Percentiles rank a stretch among this genome's conserved stretches.
These are phyloP conservation scores for Psidium guajava DNA, from an alignment of 345 rosid genomes.

Conservation along the genomic window DNA sequence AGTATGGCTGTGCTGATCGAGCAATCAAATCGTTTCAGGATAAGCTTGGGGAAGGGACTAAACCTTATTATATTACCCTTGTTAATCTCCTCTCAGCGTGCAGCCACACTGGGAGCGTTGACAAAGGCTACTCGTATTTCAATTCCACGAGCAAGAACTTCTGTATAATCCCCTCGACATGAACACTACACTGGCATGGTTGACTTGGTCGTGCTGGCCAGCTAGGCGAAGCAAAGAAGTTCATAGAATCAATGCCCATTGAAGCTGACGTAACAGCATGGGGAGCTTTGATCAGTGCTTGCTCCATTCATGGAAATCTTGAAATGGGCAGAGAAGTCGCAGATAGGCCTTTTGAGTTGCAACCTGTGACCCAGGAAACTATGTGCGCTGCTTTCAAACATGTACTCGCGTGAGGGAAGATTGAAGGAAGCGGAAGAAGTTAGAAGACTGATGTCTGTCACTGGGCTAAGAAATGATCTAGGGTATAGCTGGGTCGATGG, in stretches of 20 bases:
- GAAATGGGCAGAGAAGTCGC: constrained; percentile 26
- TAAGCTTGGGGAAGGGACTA: constrained; percentile 20
- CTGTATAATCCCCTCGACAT: constrained; percentile 17
- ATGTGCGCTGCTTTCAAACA: constrained; percentile 20
- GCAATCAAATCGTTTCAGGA: constrained; percentile 19
- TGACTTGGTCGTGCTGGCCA: constrained; percentile 33
- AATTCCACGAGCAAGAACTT: constrained; percentile 18
- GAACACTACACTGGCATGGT: constrained; percentile 40
- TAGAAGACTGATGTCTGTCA: constrained; percentile 27
- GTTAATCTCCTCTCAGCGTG: too few relatives aligned
- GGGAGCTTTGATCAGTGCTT: constrained; percentile 35
- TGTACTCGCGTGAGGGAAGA: constrained; percentile 18
- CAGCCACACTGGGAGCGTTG: too few relatives aligned
- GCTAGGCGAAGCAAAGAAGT: constrained; percentile 23
- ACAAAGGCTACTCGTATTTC: constrained; percentile 2
- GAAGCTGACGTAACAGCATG: constrained; percentile 13
- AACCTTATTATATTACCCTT: constrained; percentile 8
- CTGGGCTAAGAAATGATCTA: constrained; percentile 22
- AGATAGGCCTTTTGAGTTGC: constrained; percentile 26
- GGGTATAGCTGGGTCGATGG: constrained; percentile 36
- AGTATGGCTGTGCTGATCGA: constrained; percentile 25
- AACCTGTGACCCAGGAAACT: constrained; percentile 25
- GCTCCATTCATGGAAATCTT: constrained; percentile 20
- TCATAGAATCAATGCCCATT: constrained; percentile 22
- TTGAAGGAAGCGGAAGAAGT: constrained; percentile 31